Conservation (phyloP, 495 filamentous ascomycete genomes). For the Saxophila tyrrhenica region DNA sequence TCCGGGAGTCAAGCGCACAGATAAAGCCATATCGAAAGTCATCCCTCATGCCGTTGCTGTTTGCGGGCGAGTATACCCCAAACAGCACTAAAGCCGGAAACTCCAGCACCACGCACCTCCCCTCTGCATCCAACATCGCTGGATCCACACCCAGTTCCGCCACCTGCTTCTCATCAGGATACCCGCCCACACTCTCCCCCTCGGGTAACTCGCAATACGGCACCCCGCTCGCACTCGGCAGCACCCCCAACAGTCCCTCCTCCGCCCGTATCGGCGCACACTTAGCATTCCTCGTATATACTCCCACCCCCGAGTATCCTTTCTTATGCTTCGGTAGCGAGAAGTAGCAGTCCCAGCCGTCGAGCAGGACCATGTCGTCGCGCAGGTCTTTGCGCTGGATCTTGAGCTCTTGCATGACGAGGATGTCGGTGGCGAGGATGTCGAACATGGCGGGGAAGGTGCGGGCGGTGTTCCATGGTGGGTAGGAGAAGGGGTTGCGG, state of each 20-base stretch:
- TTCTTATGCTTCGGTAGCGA: conserved; percentile 89
- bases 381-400: conserved; percentile 87
- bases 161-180: conserved; percentile 60
- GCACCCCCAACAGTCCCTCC: conserved; percentile 78
- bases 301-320: conserved; percentile 93
- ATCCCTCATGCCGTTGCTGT: conserved; percentile 71
- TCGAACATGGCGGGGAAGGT: conserved; percentile 97
- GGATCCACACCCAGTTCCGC: conserved; percentile 51
- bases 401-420: conserved; percentile 92
- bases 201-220: conserved; percentile 64
- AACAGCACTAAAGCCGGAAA: conserved; percentile 92
- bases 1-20: conserved; percentile 63
- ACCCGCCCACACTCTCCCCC: conserved; percentile 84
- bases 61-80: conserved; percentile 81
- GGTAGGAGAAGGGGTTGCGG: conserved; percentile 87
- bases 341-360: conserved; percentile 95
- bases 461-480: conserved; percentile 81
- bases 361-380: conserved; percentile 92
- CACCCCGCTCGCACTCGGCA: conserved; percentile 65
- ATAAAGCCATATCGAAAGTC: conserved; percentile 74
- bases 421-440: conserved; percentile 82
- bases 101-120: conserved; percentile 82
- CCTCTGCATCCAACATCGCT: conserved; percentile 71
- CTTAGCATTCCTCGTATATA: conserved; percentile 83
- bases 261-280: conserved; percentile 86